Evolutionary conservation across 2,329 filamentous ascomycete genomes (phyloP).

Genomic region (Dryadomyces quercivorus): DNA sequence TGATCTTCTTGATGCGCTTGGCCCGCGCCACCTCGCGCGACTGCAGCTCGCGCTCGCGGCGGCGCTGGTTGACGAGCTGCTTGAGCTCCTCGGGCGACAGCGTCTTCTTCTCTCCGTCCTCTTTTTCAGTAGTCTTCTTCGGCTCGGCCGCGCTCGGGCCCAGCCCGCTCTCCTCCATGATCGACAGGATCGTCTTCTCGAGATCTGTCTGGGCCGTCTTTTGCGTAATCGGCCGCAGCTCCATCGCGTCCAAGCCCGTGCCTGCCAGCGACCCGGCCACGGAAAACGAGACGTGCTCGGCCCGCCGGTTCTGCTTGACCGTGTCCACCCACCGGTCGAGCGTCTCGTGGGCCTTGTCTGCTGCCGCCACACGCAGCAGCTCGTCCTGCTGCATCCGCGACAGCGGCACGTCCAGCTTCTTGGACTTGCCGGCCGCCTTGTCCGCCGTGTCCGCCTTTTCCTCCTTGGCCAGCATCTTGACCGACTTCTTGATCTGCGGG

Average conservation of each 20-base stretch:
- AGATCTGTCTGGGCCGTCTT: constrained; percentile 64
- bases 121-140: constrained; percentile 21
- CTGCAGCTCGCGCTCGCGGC: constrained; percentile 70
- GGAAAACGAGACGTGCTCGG: constrained; percentile 83
- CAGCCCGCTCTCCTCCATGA: constrained; percentile 81
- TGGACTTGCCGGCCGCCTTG: constrained; percentile 23
- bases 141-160: constrained; percentile 32
- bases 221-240: constrained; percentile 51
- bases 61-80: constrained; percentile 60
- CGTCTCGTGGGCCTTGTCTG: constrained; percentile 83
- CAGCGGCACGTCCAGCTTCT: constrained; percentile 72
- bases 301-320: constrained; percentile 83
- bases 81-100: constrained; percentile 57
- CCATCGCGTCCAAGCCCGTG: constrained; percentile 37
- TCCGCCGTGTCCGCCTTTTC: constrained; percentile 24
- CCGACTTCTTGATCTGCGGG: constrained; percentile 61
- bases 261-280: constrained; percentile 58
- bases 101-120: constrained; percentile 31
- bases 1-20: constrained; percentile 97
- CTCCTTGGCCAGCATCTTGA: constrained; percentile 62
- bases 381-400: constrained; percentile 78
- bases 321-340: constrained; percentile 88
- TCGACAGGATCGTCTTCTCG: constrained; percentile 74
- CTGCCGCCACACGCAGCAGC: constrained; percentile 69
- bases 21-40: constrained; percentile 81